Percentiles rank a stretch among this genome's conserved stretches.
Conservation (phyloP, 495 filamentous ascomycete species). For the Filosporella fistucella region DNA sequence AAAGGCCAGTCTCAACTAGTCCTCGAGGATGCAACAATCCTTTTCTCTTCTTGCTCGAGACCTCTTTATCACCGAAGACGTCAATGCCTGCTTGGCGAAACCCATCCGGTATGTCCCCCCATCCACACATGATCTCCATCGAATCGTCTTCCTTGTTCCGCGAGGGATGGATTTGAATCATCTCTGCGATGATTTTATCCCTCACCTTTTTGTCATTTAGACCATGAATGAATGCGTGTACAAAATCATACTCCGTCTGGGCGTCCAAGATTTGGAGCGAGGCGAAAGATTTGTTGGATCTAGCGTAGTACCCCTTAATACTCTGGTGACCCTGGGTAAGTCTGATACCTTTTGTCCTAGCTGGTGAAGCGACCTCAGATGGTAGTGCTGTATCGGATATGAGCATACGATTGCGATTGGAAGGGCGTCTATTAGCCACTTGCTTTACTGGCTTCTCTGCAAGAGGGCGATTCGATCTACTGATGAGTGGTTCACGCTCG, state of each 20-base stretch:
- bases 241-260: constrained; percentile 8
- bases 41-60: background rate
- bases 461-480: background rate
- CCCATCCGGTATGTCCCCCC: constrained; percentile 14
- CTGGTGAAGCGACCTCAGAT: background rate
- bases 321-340: constrained; percentile 9
- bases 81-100: constrained; percentile 5
- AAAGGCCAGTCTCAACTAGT: background rate
- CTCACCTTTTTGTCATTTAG: background rate
- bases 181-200: constrained; percentile 4
- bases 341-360: background rate
- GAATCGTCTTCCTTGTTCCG: constrained; percentile 7
- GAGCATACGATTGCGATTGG: background rate
- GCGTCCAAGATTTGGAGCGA: background rate
- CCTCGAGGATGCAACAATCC: background rate
- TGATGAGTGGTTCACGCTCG: background rate
- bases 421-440: background rate
- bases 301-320: constrained; percentile 9
- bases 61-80: background rate
- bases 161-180: constrained; percentile 7
- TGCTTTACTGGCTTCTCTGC: background rate
- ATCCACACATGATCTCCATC: constrained; percentile 17
- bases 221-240: constrained; percentile 15
- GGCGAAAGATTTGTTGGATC: constrained; percentile 1
- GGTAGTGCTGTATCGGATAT: background rate